A percentile compares a stretch with the other conserved stretches of the same genome.
phyloP scores from a whole-genome alignment of 345 rosid genomes.

The Hibiscus trionum region DNA sequence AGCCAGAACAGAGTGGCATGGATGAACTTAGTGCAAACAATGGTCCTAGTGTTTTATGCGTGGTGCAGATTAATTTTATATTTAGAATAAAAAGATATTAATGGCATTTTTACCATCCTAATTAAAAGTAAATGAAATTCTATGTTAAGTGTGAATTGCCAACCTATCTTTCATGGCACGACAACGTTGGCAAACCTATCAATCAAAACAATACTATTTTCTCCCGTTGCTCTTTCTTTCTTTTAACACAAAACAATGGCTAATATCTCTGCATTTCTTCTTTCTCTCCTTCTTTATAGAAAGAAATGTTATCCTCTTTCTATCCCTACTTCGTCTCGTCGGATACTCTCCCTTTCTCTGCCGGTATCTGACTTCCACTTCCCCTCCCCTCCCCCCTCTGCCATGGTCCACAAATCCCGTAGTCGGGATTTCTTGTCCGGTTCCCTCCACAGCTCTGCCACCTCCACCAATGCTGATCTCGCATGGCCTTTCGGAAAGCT shows the following conservation, averaged over 20 bases:
- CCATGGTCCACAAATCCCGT: slow-evolving; percentile 35
- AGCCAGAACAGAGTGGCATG: too few relatives aligned
- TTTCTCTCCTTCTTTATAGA: not conserved
- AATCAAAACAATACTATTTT: not conserved
- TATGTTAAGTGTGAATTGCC: not conserved
- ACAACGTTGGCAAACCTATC: slow-evolving; percentile 2
- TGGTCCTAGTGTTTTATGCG: too few relatives aligned
- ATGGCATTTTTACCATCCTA: too few relatives aligned
- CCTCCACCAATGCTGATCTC: slow-evolving; percentile 34
- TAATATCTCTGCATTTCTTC: too few relatives aligned
- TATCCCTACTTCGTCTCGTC: slow-evolving; percentile 34
- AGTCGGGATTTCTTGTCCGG: slow-evolving; percentile 43
- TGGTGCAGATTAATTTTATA: too few relatives aligned
- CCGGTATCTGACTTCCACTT: slow-evolving; percentile 1
- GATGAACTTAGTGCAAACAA: too few relatives aligned
- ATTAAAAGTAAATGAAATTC: too few relatives aligned
- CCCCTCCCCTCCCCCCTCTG: slow-evolving; percentile 9
- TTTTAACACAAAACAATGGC: slow-evolving; percentile 19
- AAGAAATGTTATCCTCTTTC: slow-evolving; percentile 30
- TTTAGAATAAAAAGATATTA: too few relatives aligned
- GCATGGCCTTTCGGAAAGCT: slow-evolving; percentile 71
- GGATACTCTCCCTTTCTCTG: slow-evolving; percentile 17
- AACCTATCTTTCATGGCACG: not conserved
- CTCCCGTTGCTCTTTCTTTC: slow-evolving; percentile 8
- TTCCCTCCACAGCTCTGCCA: slow-evolving; percentile 22